Base-by-base conservation (phyloP, 176 grass and related monocot genomes). In the Musa beccarii region DNA sequence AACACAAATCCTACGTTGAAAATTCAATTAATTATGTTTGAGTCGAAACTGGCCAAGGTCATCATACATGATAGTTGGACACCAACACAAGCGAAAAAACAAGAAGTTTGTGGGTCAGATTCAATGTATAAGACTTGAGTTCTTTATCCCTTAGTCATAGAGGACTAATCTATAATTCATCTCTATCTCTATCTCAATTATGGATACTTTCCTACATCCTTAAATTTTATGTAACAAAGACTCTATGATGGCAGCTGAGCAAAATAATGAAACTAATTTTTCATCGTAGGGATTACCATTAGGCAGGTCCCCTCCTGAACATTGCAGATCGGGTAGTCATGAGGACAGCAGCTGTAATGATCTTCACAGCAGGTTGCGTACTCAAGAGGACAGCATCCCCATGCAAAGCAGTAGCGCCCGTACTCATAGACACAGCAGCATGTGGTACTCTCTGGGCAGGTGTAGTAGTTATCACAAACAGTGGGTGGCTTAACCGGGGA, bases 321-420 rank as follows among this genome's bases (percentile, higher is more conserved):
- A 20, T 86, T 72, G 84, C 84, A 86, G 10, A 86, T 52, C 1
- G 84, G 84, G 34, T 86, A 82, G 53, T 82, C 59, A 53, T 79
- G 68, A 7, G 79, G 84, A 75, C 84, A 86, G 69, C 79, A 86
- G 73, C 75, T 82, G 26, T 78, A 75, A 51, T 79, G 80, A 57
- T 86, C 84, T 0, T 82, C 75, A 2, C 84, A 86, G 63, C 80
- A 86, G 6, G 80, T 68, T 10, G 84, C 84, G 10, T 53, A 53
- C 11, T 80, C 63, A 10, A 81, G 62, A 14, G 84, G 84, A 28
- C 84, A 86, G 69, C 84, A 86, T 3, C 79, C 84, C 79, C 75
- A 82, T 43, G 64, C 71, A n/a, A 43, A 75, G 76, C 84, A 86
- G 24, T 63, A 43, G 13, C 9, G 4, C 2, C 68, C 62, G 9